phyloP scores from a whole-genome alignment of 2,329 filamentous ascomycete species.

The Aspergillus sp. region DNA sequence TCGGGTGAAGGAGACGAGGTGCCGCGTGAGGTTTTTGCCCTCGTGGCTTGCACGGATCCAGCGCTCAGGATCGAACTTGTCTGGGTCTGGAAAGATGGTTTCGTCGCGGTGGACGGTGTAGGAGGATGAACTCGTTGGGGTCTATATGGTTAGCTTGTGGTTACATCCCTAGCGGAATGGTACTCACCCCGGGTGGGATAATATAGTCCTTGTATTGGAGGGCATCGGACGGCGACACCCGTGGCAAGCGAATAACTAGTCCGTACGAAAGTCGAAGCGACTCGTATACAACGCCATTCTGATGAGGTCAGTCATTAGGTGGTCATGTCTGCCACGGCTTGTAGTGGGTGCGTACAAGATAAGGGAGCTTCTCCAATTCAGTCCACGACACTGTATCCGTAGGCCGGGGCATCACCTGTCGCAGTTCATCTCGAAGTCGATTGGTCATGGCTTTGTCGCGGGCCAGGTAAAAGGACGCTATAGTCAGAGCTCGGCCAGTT shows the following conservation, averaged over 20 bases:
- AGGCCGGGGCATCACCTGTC: slow-evolving; percentile 21
- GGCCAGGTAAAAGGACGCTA: slow-evolving; percentile 31
- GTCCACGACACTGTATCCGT: slow-evolving; percentile 20
- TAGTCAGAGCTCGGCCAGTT: slow-evolving; percentile 27
- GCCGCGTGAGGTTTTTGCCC: slow-evolving; percentile 28
- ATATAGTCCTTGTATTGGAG: slow-evolving; percentile 14
- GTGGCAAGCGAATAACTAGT: slow-evolving; percentile 6
- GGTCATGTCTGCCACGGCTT: background rate
- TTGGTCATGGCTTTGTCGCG: slow-evolving; percentile 15
- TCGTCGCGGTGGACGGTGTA: slow-evolving; percentile 29
- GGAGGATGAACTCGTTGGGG: slow-evolving; percentile 33
- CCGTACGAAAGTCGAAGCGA: slow-evolving; percentile 7
- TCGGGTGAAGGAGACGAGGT: slow-evolving; percentile 32
- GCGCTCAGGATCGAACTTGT: slow-evolving; percentile 30
- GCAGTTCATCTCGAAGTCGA: slow-evolving; percentile 27
- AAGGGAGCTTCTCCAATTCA: slow-evolving; percentile 38
- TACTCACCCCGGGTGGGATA: slow-evolving; percentile 25
- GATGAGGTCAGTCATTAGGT: background rate
- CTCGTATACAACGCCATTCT: slow-evolving; percentile 13
- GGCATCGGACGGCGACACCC: slow-evolving; percentile 5
- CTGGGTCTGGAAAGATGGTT: slow-evolving; percentile 27
- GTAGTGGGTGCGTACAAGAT: slow-evolving; percentile 23
- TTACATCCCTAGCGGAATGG: background rate
- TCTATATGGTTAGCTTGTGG: slow-evolving; percentile 7
- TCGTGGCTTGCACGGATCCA: slow-evolving; percentile 26